Evolutionary conservation across 768 basidiomycete species (phyloP).

Genomic region (Tricholoma matsutake): DNA sequence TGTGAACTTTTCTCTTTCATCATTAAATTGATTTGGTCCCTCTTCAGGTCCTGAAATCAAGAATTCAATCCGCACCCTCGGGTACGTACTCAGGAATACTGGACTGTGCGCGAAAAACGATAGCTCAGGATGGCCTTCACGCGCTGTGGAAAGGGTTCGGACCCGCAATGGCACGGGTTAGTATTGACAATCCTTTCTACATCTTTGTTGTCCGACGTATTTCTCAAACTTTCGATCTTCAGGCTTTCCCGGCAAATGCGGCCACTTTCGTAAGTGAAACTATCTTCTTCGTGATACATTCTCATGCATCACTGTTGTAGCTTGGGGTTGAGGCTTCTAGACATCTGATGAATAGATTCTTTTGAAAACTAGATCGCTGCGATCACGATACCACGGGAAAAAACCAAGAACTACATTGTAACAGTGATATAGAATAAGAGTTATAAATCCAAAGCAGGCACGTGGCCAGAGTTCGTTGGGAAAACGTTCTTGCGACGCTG

Average conservation of each 20-base stretch:
- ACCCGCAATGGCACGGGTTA: constrained; percentile 90
- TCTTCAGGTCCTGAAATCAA: constrained; percentile 86
- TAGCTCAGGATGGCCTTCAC: constrained; percentile 79
- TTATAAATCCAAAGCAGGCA: background rate
- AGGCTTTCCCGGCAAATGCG: constrained; percentile 98
- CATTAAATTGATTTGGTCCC: background rate
- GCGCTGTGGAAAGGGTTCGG: constrained; percentile 98
- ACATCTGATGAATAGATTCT: constrained; percentile 73
- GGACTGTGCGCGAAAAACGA: constrained; percentile 90
- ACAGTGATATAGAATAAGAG: background rate
- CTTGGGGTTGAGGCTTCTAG: constrained; percentile 91
- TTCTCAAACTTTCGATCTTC: background rate
- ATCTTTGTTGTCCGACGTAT: background rate
- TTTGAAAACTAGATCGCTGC: constrained; percentile 23
- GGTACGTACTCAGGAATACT: constrained; percentile 95
- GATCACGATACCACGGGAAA: background rate
- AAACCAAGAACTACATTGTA: background rate
- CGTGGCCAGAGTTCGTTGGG: background rate
- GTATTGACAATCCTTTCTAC: constrained; percentile 24
- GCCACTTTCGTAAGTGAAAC: constrained; percentile 75
- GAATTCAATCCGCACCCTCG: constrained; percentile 93
- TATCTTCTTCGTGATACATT: constrained; percentile 2
- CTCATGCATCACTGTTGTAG: constrained; percentile 36
- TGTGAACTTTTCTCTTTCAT: background rate
- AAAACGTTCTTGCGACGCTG: background rate